Percentiles rank a stretch among this genome's conserved stretches.
These are phyloP conservation scores for Gossypium thurberi DNA, from an alignment of 345 rosid genomes.

Conservation along the genomic window DNA sequence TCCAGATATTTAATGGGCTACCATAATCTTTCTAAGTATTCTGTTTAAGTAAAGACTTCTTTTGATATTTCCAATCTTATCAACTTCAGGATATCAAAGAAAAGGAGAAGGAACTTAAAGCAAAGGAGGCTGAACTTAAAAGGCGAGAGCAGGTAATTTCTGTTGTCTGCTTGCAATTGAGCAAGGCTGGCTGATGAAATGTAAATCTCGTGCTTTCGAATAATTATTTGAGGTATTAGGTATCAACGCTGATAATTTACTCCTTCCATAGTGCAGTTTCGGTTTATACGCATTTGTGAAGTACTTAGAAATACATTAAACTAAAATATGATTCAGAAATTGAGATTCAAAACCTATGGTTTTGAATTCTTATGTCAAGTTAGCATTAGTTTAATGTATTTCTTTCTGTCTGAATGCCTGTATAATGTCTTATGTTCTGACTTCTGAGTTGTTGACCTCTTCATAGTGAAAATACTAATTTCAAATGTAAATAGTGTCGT, in stretches of 20 bases:
- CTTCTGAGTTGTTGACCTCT: neutral
- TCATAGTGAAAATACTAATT: neutral
- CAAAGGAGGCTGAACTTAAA: slow-evolving; percentile 84
- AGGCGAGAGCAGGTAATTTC: slow-evolving; percentile 72
- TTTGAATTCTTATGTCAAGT: neutral
- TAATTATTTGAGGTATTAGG: slow-evolving; percentile 2
- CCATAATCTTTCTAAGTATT: neutral
- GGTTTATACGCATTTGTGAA: neutral
- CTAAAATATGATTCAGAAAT: slow-evolving; percentile 1
- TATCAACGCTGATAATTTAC: neutral
- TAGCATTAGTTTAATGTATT: neutral
- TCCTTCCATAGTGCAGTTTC: neutral
- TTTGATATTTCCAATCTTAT: neutral
- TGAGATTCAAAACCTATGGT: neutral
- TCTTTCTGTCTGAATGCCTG: neutral
- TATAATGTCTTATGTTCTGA: neutral
- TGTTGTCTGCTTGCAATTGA: neutral
- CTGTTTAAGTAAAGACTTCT: neutral
- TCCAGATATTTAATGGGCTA: slow-evolving; percentile 7
- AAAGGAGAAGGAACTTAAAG: slow-evolving; percentile 90
- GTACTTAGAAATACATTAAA: neutral
- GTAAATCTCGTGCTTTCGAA: neutral
- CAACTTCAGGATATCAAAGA: slow-evolving; percentile 64
- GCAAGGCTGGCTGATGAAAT: neutral
- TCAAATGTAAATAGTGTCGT: neutral